A percentile compares a stretch with the other conserved stretches of the same genome.
phyloP scores from a whole-genome alignment of 2,329 filamentous ascomycete genomes.

The Pyricularia sp. region DNA sequence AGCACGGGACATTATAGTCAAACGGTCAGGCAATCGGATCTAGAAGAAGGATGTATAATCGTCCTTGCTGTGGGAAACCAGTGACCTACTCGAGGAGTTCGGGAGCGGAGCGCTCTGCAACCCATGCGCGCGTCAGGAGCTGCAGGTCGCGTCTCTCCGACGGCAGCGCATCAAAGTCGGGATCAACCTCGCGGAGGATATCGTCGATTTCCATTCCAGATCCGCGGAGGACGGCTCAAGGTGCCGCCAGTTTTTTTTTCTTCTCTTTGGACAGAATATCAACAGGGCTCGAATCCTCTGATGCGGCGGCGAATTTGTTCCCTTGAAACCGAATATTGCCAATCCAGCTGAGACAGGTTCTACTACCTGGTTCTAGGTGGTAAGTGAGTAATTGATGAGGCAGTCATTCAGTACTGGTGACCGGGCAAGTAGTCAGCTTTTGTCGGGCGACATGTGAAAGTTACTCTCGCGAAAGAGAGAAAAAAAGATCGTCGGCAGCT shows the following conservation, averaged over 20 bases:
- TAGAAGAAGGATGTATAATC: background rate
- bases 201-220: conserved; percentile 66
- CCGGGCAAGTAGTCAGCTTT: background rate
- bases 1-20: background rate
- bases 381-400: background rate
- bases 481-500: background rate
- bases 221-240: background rate
- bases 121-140: conserved; percentile 82
- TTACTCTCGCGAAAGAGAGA: background rate
- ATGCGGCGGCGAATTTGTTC: background rate
- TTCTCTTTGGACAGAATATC: background rate
- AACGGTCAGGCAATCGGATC: background rate
- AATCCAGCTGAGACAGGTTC: background rate
- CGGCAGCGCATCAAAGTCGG: conserved; percentile 41
- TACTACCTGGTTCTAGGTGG: background rate
- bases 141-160: conserved; percentile 68
- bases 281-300: background rate
- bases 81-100: conserved; percentile 69
- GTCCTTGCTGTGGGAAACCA: background rate
- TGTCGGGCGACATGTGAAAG: background rate
- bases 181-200: conserved; percentile 67
- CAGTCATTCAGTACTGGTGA: background rate
- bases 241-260: background rate
- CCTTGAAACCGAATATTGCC: background rate
- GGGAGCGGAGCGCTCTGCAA: conserved; percentile 81